These are phyloP conservation scores for Phialophora tarda DNA, from an alignment of 2,329 filamentous ascomycete genomes.

Conservation along the genomic window DNA sequence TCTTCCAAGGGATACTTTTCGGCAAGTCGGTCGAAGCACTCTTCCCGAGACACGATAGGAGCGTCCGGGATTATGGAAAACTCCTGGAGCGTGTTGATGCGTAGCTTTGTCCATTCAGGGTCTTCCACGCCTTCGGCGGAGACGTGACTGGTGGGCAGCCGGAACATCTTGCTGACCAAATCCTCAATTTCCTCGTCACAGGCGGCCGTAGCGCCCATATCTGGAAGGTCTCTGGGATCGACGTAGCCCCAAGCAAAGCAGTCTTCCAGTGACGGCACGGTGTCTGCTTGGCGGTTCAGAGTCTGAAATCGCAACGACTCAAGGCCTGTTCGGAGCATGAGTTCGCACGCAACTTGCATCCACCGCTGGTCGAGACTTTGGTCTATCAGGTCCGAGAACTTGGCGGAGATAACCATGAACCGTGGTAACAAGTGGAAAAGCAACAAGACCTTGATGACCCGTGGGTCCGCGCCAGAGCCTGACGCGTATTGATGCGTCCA, in stretches of 20 bases:
- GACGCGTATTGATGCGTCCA: constrained; percentile 1
- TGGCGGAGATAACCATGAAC: constrained; percentile 37
- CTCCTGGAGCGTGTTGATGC: constrained; percentile 28
- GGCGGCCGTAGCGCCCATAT: neutral
- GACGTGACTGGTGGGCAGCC: neutral
- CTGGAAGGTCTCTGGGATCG: neutral
- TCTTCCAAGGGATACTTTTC: constrained; percentile 29
- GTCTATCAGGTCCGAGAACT: constrained; percentile 22
- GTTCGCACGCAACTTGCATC: constrained; percentile 35
- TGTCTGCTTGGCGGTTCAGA: neutral
- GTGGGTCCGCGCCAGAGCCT: neutral
- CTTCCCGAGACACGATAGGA: constrained; percentile 16
- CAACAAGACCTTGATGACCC: neutral
- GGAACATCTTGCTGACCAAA: constrained; percentile 27
- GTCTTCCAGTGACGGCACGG: constrained; percentile 28
- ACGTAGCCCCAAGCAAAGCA: constrained; percentile 39
- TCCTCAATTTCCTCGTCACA: constrained; percentile 9
- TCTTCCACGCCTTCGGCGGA: constrained; percentile 1
- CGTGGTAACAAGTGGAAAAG: constrained; percentile 32
- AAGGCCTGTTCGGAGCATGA: constrained; percentile 36
- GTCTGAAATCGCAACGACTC: constrained; percentile 21
- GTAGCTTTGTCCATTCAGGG: constrained; percentile 29
- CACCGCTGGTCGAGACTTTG: constrained; percentile 25
- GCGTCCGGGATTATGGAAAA: constrained; percentile 26
- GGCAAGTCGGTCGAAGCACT: constrained; percentile 31